Base-by-base conservation (phyloP, 176 grass and related monocot species). In the Aegilops speltoides region DNA sequence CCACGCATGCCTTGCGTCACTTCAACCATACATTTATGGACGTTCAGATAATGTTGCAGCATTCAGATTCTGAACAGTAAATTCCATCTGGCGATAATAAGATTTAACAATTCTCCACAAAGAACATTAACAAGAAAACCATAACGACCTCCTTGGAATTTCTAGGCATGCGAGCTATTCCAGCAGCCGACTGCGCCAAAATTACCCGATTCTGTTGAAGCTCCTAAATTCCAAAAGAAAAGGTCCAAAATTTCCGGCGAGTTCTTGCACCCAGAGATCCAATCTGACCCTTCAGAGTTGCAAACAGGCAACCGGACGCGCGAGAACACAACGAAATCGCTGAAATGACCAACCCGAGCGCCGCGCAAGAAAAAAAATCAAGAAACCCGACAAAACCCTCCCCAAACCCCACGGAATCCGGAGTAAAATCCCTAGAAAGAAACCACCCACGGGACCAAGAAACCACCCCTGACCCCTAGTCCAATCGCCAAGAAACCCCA, bases 301-400 rank as follows among this genome's bases (percentile, higher is more conserved):
- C 52, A 71, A 72, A 26, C 73, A 45, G 17, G 9, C 28, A 79
- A 43, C 22, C 73, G 6, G 22, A 36, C 33, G 68, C 24, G 37
- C 59, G 24, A 56, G 17, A 64, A 28, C 56, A 19, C 54, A 2
- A 7, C 20, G 10, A 22, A 12, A 68, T 24, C 9, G 46, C 24
- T 5, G 29, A 28, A 17, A 17, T 14, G 7, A 14, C 73, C 43
- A 29, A 11, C 15, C 24, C 32, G 52, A 22, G 10, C 32, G 20
- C 52, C 28, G 22, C 56, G 56, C 15, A 76, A 76, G 28, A 23
- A 23, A 26, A 56, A 34, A 80, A 37, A 32, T 64, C 74, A 57
- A 75, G 59, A 68, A 75, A 67, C 62, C 57, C 65, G 57, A 19
- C 36, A 87, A 75, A 87, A 29, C 25, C 85, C 80, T 23, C 23